Evolutionary conservation across 371 early-diverging fungal species (phyloP).

Genomic region (Mucor racemosus): DNA sequence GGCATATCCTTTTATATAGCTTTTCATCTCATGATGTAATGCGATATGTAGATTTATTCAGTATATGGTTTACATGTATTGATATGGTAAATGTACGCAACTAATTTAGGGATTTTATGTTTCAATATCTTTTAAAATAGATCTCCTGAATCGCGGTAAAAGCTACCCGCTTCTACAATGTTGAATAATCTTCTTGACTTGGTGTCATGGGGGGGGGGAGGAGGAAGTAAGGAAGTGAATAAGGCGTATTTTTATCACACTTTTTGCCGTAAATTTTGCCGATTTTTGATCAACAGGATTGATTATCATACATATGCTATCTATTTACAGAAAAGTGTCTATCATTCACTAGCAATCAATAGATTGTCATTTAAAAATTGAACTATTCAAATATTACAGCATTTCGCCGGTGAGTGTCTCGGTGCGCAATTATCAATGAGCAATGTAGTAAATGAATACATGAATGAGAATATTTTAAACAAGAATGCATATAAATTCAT

Average conservation of each 20-base stretch:
- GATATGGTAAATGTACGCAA: neutral
- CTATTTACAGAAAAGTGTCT: neutral
- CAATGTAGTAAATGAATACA: no score
- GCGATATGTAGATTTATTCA: neutral
- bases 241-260: neutral
- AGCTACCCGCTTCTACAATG: conserved; percentile 2
- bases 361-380: no score
- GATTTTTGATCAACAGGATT: neutral
- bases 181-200: neutral
- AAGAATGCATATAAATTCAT: no score
- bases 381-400: neutral
- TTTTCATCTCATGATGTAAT: conserved; percentile 3
- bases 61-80: neutral
- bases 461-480: no score
- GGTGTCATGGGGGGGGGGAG: neutral
- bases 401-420: neutral
- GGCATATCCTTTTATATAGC: neutral
- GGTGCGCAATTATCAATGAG: no score
- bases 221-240: neutral
- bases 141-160: conserved; percentile 15
- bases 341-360: no score
- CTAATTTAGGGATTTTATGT: neutral
- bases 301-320: neutral
- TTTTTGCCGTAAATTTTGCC: neutral
- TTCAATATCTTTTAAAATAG: neutral